Evolutionary conservation across 2,329 filamentous ascomycete species (phyloP).

Genomic region (Pyricularia pennisetigena): DNA sequence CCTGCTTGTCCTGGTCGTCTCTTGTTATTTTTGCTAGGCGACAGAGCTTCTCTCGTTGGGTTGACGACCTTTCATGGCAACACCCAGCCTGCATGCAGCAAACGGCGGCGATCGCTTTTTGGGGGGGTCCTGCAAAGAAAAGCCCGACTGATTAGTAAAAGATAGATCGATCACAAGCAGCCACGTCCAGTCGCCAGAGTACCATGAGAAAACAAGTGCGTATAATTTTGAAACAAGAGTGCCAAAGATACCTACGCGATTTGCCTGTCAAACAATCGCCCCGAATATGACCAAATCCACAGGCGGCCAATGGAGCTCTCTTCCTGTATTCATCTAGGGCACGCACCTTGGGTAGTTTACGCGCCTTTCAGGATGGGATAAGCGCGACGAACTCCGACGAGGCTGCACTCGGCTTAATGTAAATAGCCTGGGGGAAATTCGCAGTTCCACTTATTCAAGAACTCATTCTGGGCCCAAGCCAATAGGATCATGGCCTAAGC

Average conservation of each 20-base stretch:
- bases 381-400: not conserved
- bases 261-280: not conserved
- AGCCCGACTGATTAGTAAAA: not conserved
- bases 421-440: not conserved
- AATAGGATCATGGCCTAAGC: not conserved
- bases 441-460: not conserved
- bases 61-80: not conserved
- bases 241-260: not conserved
- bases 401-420: not conserved
- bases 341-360: not conserved
- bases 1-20: not conserved
- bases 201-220: not conserved
- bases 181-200: not conserved
- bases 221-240: not conserved
- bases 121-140: not conserved
- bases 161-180: not conserved
- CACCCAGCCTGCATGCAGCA: not conserved
- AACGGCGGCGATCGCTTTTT: not conserved
- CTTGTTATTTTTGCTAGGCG: not conserved
- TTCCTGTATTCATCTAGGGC: not conserved
- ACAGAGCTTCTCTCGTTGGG: not conserved
- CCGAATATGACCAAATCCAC: not conserved
- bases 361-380: not conserved
- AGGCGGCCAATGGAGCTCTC: not conserved
- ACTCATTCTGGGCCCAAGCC: not conserved